These are phyloP conservation scores for Xylariaceae sp. DNA, from an alignment of 2,329 filamentous ascomycete genomes.

Conservation along the genomic window DNA sequence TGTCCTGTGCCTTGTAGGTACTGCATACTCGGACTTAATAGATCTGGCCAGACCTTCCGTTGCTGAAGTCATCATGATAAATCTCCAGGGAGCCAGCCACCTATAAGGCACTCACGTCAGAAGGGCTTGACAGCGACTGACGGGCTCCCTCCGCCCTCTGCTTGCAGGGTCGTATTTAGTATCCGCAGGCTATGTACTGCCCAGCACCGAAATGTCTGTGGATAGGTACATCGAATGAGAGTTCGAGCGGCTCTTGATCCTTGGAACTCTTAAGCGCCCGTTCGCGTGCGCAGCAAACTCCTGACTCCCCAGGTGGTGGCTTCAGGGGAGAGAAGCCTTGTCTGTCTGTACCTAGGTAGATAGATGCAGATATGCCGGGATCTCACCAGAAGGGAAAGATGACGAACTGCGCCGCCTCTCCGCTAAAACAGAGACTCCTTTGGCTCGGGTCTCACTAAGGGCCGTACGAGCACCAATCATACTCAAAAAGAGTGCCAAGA, in stretches of 20 bases:
- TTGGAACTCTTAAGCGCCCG: no score
- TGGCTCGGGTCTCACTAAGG: background rate
- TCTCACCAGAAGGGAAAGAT: background rate
- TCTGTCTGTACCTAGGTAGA: no score
- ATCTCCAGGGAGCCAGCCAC: conserved; percentile 11
- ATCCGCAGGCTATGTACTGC: background rate
- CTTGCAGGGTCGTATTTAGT: conserved; percentile 18
- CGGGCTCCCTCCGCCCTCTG: no score
- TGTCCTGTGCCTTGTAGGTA: no score
- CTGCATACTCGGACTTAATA: no score
- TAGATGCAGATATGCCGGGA: background rate
- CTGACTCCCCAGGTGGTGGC: no score
- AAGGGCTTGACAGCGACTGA: conserved; percentile 15
- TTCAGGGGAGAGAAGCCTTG: no score
- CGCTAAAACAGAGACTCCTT: background rate
- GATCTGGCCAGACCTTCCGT: background rate
- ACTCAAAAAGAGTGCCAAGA: background rate
- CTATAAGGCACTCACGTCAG: conserved; percentile 15
- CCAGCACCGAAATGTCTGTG: background rate
- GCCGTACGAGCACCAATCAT: conserved; percentile 1
- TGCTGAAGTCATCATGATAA: conserved; percentile 26
- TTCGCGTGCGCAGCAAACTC: no score
- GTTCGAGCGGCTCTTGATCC: background rate
- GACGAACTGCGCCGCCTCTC: background rate
- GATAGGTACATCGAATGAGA: background rate